A percentile compares a stretch with the other conserved stretches of the same genome.
Evolutionary conservation across 1,284 basidiomycete species (phyloP).

Genomic region (Xerocomus nothofagi): DNA sequence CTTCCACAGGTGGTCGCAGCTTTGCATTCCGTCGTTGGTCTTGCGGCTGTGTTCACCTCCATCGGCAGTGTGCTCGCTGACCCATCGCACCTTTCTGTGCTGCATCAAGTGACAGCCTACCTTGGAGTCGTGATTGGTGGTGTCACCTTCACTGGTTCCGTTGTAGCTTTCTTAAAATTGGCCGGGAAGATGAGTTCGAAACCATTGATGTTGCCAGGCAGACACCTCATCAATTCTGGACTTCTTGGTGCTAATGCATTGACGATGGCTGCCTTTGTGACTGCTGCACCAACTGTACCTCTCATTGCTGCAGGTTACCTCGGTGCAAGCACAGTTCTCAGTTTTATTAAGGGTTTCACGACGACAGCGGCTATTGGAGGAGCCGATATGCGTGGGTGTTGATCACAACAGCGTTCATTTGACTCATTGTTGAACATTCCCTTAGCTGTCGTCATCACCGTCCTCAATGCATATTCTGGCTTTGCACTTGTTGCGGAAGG

Average conservation of each 20-base stretch:
- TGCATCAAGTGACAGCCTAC: constrained; percentile 81
- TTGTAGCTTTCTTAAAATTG: constrained; percentile 86
- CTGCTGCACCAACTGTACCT: constrained; percentile 67
- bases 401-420: neutral
- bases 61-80: constrained; percentile 77
- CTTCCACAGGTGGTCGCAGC: constrained; percentile 79
- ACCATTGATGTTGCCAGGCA: constrained; percentile 69
- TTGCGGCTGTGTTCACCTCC: constrained; percentile 82
- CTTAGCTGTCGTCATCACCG: constrained; percentile 82
- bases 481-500: constrained; percentile 92
- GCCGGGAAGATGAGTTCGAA: constrained; percentile 76
- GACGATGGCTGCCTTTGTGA: constrained; percentile 75
- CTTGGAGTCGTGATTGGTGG: constrained; percentile 82
- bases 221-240: constrained; percentile 71
- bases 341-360: constrained; percentile 81
- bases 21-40: constrained; percentile 79
- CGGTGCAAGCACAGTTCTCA: constrained; percentile 67
- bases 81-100: constrained; percentile 58
- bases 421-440: neutral
- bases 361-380: constrained; percentile 85
- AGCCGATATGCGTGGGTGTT: constrained; percentile 82
- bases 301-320: constrained; percentile 75
- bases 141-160: constrained; percentile 78
- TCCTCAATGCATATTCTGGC: constrained; percentile 86
- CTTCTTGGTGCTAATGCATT: constrained; percentile 68